These are phyloP conservation scores for Ustilago tritici DNA, from an alignment of 1,284 basidiomycete species.

Conservation along the genomic window DNA sequence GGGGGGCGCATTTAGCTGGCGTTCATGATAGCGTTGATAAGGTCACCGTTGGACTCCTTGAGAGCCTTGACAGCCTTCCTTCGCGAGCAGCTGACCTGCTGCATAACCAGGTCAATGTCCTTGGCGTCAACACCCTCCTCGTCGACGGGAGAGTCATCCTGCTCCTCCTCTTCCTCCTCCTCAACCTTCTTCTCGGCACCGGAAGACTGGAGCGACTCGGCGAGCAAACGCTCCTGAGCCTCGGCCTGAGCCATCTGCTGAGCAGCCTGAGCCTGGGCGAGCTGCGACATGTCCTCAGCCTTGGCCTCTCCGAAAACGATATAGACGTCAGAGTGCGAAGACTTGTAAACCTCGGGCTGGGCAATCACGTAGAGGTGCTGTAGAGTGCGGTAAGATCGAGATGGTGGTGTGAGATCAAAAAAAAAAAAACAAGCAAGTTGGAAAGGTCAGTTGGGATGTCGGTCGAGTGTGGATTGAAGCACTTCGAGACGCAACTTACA, in stretches of 20 bases:
- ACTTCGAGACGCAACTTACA: constrained; percentile 73
- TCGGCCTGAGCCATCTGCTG: constrained; percentile 79
- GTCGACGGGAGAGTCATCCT: constrained; percentile 69
- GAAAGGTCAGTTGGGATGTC: constrained; percentile 21
- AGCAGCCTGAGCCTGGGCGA: constrained; percentile 84
- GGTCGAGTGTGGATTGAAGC: background rate
- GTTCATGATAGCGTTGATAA: constrained; percentile 69
- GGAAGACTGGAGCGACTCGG: constrained; percentile 66
- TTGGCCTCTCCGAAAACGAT: constrained; percentile 99
- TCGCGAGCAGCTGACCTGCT: constrained; percentile 74
- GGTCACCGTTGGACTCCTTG: constrained; percentile 68
- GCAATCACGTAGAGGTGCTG: constrained; percentile 92
- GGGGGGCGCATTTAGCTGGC: constrained; percentile 45
- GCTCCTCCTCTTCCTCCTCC: constrained; percentile 70
- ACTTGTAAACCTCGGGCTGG: constrained; percentile 97
- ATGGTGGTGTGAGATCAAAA: too few relatives aligned
- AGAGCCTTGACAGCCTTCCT: constrained; percentile 70
- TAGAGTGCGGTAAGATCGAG: background rate
- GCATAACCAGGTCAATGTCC: constrained; percentile 91
- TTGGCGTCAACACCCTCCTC: constrained; percentile 79
- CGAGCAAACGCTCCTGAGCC: constrained; percentile 76
- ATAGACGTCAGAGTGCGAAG: constrained; percentile 95
- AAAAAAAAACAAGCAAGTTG: too few relatives aligned
- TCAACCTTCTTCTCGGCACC: constrained; percentile 48
- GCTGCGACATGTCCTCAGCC: constrained; percentile 91